Conservation (phyloP, 2,329 filamentous ascomycete species). For the Fusarium dimerum region DNA sequence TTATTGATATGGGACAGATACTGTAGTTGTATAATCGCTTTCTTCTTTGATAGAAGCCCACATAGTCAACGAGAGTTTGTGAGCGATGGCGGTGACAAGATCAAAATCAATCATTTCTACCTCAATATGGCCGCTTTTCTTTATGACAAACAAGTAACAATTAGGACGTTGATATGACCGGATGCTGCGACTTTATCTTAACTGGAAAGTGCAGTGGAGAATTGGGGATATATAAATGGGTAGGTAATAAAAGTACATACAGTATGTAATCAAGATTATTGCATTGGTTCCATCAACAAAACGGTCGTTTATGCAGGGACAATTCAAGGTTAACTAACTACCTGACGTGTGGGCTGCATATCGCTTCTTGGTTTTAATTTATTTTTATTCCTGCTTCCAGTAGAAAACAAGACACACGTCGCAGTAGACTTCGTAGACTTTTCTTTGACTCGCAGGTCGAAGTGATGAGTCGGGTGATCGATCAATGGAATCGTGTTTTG, state of each 20-base stretch:
- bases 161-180: too few relatives aligned
- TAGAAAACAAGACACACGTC: too few relatives aligned
- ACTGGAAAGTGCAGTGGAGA: too few relatives aligned
- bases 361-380: too few relatives aligned
- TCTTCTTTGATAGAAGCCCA: not conserved
- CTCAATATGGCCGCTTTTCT: too few relatives aligned
- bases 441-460: too few relatives aligned
- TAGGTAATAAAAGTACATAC: not conserved
- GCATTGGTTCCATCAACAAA: constrained; percentile 11
- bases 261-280: constrained; percentile 10
- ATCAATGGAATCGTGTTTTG: too few relatives aligned
- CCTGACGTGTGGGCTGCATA: not conserved
- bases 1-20: not conserved
- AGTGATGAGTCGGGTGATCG: too few relatives aligned
- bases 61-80: not conserved
- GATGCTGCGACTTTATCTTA: too few relatives aligned
- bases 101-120: constrained; percentile 5
- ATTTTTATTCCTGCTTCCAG: not conserved
- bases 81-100: not conserved
- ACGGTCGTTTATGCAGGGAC: constrained; percentile 2
- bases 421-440: too few relatives aligned
- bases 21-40: not conserved
- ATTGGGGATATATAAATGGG: too few relatives aligned
- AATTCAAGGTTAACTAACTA: not conserved
- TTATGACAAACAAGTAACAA: too few relatives aligned